Conservation (phyloP, 495 filamentous ascomycete genomes). For the Terfezia claveryi region DNA sequence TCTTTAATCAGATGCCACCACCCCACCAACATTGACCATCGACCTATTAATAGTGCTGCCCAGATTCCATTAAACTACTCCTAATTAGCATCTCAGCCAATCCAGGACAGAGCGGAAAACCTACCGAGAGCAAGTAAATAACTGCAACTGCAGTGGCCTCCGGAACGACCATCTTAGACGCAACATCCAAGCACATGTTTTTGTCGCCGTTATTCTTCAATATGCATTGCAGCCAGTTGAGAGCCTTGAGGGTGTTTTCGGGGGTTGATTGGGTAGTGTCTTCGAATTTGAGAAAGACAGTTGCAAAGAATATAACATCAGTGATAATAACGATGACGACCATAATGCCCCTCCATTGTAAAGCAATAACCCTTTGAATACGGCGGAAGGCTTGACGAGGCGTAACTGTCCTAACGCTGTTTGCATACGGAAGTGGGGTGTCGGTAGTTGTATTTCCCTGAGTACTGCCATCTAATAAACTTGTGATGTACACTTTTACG, state of each 20-base stretch:
- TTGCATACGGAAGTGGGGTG: conserved; percentile 52
- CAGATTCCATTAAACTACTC: conserved; percentile 59
- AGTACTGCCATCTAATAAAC: conserved; percentile 48
- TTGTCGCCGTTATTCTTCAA: conserved; percentile 34
- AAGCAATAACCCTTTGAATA: conserved; percentile 59
- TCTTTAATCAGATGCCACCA: conserved; percentile 48
- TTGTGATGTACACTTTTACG: conserved; percentile 73
- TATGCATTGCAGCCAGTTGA: conserved; percentile 35
- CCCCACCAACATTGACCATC: conserved; percentile 58
- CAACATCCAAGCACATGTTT: conserved; percentile 36
- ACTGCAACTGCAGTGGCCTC: conserved; percentile 62
- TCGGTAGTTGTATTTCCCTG: conserved; percentile 36
- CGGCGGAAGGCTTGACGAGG: conserved; percentile 75
- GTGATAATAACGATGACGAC: conserved; percentile 70
- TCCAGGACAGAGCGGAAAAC: conserved; percentile 5
- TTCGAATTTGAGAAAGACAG: conserved; percentile 75
- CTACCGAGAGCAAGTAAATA: conserved; percentile 58
- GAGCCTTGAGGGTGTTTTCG: conserved; percentile 30
- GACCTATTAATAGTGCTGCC: conserved; percentile 57
- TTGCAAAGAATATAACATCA: conserved; percentile 77
- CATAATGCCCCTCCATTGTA: conserved; percentile 83
- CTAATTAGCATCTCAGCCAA: background rate
- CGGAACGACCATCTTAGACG: conserved; percentile 37
- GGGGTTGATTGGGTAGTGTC: conserved; percentile 36
- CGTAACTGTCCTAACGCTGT: conserved; percentile 60